Conservation (phyloP, 176 grass and related monocot genomes). For the Melocanna baccifera region DNA sequence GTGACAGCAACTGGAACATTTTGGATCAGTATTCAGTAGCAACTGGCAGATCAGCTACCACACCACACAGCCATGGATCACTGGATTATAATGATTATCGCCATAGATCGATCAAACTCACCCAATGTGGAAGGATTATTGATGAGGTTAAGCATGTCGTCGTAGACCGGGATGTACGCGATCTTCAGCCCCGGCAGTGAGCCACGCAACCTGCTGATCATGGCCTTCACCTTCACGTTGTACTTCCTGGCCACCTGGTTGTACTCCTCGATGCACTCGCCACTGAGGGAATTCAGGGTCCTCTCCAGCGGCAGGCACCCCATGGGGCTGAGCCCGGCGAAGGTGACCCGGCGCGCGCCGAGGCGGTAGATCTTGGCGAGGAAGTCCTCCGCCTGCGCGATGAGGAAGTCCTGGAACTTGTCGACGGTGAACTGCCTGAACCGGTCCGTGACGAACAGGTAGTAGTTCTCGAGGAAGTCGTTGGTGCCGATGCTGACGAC, state of each 20-base stretch:
- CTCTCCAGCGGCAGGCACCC: slow-evolving; percentile 81
- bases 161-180: slow-evolving; percentile 47
- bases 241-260: slow-evolving; percentile 66
- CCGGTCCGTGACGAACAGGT: slow-evolving; percentile 47
- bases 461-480: slow-evolving; percentile 95
- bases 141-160: slow-evolving; percentile 52
- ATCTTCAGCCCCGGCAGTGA: slow-evolving; percentile 29
- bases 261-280: slow-evolving; percentile 65
- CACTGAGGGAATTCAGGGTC: slow-evolving; percentile 36
- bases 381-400: slow-evolving; percentile 55
- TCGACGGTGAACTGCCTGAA: slow-evolving; percentile 52
- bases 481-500: slow-evolving; percentile 87
- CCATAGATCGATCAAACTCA: slow-evolving; percentile 1
- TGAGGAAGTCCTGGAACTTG: slow-evolving; percentile 62
- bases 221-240: slow-evolving; percentile 60
- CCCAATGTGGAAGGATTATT: slow-evolving; percentile 47
- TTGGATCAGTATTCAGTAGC: not conserved
- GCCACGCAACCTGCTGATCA: slow-evolving; percentile 35
- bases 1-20: not conserved
- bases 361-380: slow-evolving; percentile 52
- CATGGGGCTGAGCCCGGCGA: slow-evolving; percentile 66
- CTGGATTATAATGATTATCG: not conserved
- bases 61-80: not conserved
- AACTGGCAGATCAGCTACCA: not conserved
- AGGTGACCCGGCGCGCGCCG: slow-evolving; percentile 60